Evolutionary conservation across 2,329 filamentous ascomycete genomes (phyloP), one percentile per base, ranked within the genome.

Genomic region (Phaeosphaeriaceae sp.): DNA sequence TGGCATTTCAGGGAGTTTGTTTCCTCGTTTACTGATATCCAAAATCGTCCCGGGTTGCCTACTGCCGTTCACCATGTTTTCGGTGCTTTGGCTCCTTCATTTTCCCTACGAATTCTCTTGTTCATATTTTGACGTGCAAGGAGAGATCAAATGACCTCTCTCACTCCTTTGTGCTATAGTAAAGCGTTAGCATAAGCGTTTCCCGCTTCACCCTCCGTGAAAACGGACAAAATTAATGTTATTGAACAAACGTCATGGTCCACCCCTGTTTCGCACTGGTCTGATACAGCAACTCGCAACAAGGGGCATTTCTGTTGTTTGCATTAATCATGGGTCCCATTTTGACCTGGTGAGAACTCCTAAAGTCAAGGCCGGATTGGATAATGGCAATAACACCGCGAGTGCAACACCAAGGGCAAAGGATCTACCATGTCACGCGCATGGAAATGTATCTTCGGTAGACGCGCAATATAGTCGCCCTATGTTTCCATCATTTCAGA

Each of bases 141-240:
- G 32, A 53, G 48, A 45, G 38, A 38, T 43, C 46, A 47, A 33
- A 28, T 47, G 54, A 30, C 37, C 34, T 50, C 49, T 48, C 60
- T 58, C 42, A 54, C 34, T 60, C 51, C 44, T 56, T 42, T 70
- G 65, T 70, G 70, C 42, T 48, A 67, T 70, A 69, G 54, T 57
- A 60, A 50, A 38, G 46, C 46, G 46, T 33, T 36, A 52, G 58
- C 57, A 48, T 57, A 48, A 51, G 64, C 66, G 58, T 46, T 17
- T 13, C 41, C 52, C 57, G 61, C 60, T 64, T 58, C 41, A 48
- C 48, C 48, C 50, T 47, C 38, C 50, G 51, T 60, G 51, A 50
- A 55, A 63, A 56, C 42, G 45, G 52, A 56, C 46, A 42, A 53
- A 60, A 57, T 60, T 56, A 58, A 65, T 54, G 50, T 41, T 52